phyloP scores from a whole-genome alignment of 2,329 filamentous ascomycete species.

The Colletotrichum kahawae region DNA sequence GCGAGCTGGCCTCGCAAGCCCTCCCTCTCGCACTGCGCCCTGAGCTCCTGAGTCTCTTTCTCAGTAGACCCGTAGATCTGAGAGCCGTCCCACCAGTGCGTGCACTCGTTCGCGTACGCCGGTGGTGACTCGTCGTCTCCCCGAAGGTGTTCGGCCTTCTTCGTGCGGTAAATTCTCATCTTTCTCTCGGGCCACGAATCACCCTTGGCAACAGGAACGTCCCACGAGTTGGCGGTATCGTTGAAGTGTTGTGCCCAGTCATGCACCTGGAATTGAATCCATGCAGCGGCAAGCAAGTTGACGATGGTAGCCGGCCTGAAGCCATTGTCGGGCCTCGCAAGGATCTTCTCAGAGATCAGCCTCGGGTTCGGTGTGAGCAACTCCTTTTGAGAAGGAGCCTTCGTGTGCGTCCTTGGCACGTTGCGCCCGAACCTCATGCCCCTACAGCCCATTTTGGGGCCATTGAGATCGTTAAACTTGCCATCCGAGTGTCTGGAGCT shows the following conservation, averaged over 20 bases:
- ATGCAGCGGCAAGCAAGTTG: conserved; percentile 51
- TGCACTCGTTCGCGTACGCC: background rate
- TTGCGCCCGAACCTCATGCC: background rate
- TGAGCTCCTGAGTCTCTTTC: background rate
- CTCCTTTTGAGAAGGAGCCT: background rate
- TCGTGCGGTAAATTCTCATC: background rate
- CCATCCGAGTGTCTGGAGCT: background rate
- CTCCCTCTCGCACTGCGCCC: background rate
- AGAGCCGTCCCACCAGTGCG: background rate
- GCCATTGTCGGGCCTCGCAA: conserved; percentile 38
- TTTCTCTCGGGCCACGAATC: background rate
- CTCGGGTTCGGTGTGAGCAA: conserved; percentile 36
- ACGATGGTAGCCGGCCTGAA: conserved; percentile 50
- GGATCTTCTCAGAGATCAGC: conserved; percentile 44
- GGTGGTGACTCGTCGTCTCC: background rate
- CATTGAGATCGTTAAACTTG: background rate
- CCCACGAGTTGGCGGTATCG: background rate
- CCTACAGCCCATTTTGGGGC: background rate
- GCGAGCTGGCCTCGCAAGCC: background rate
- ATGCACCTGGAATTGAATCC: conserved; percentile 55
- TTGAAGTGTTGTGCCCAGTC: conserved; percentile 42
- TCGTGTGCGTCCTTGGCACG: background rate
- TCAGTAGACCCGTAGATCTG: background rate
- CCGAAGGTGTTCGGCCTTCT: background rate
- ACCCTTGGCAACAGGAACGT: background rate